Evolutionary conservation across 371 early-diverging fungal genomes (phyloP).

Genomic region (Saksenaea oblongispora): DNA sequence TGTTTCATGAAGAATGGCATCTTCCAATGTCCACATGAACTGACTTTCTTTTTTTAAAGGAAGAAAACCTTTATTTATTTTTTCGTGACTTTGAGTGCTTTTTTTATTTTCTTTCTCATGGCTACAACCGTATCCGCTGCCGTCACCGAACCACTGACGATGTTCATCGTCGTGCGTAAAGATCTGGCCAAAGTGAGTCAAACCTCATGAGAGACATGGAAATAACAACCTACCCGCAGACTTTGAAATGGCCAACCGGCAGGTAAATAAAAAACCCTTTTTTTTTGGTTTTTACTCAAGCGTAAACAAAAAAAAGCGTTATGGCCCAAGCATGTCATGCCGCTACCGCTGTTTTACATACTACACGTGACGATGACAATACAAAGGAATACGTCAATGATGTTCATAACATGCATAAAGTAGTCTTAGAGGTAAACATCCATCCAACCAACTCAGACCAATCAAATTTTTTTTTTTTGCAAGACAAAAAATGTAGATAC

Average conservation of each 20-base stretch:
- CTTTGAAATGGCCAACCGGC: conserved; percentile 76
- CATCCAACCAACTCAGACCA: not conserved
- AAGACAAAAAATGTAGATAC: conserved; percentile 75
- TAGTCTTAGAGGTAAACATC: conserved; percentile 62
- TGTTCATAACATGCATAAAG: conserved; percentile 82
- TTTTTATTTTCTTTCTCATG: conserved; percentile 1
- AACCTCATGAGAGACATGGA: not conserved
- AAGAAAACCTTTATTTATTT: not conserved
- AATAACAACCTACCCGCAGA: conserved; percentile 33
- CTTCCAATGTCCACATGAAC: conserved; percentile 39
- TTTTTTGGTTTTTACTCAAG: not conserved
- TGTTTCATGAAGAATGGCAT: conserved; percentile 40
- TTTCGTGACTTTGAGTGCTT: not conserved
- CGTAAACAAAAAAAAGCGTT: conserved; percentile 48
- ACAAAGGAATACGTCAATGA: conserved; percentile 67
- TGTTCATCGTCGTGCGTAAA: conserved; percentile 85
- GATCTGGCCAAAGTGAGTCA: conserved; percentile 72
- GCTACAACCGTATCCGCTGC: conserved; percentile 13
- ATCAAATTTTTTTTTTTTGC: not conserved
- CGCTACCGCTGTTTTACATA: conserved; percentile 69
- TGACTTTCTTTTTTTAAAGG: not conserved
- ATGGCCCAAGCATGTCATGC: conserved; percentile 91
- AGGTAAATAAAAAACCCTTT: conserved; percentile 55
- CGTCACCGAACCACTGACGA: conserved; percentile 64
- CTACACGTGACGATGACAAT: conserved; percentile 55